These are phyloP conservation scores for Aspergillus sp. DNA, from an alignment of 2,329 filamentous ascomycete genomes.

Conservation along the genomic window DNA sequence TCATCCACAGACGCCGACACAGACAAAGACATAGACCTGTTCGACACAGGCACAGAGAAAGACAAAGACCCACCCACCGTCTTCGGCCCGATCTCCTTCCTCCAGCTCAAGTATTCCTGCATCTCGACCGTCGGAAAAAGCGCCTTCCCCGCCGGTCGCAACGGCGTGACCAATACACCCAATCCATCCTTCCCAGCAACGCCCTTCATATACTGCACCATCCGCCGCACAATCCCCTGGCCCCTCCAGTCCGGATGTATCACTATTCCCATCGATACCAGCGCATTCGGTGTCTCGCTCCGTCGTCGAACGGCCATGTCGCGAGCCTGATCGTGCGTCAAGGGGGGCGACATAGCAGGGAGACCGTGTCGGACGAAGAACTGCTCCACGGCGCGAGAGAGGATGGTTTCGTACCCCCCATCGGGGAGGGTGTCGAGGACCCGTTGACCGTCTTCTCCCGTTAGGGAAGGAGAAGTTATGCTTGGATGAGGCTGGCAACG, in stretches of 20 bases:
- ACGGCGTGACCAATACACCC: not conserved
- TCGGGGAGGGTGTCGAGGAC: not conserved
- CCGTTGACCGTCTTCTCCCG: no score
- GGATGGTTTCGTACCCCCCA: not conserved
- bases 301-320: not conserved
- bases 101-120: not conserved
- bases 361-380: not conserved
- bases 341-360: not conserved
- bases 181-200: not conserved
- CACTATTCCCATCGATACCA: not conserved
- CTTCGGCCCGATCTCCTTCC: not conserved
- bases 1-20: no score
- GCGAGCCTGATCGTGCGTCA: not conserved
- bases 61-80: no score
- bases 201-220: not conserved
- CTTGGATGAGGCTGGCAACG: not conserved
- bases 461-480: no score
- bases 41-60: no score
- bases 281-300: not conserved
- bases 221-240: not conserved
- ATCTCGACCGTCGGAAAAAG: not conserved
- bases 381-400: not conserved
- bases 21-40: no score
- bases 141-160: not conserved
- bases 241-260: not conserved